Percentiles rank a stretch among this genome's conserved stretches.
phyloP scores from a whole-genome alignment of 805 yeast genomes.

The Candida tammaniensis region DNA sequence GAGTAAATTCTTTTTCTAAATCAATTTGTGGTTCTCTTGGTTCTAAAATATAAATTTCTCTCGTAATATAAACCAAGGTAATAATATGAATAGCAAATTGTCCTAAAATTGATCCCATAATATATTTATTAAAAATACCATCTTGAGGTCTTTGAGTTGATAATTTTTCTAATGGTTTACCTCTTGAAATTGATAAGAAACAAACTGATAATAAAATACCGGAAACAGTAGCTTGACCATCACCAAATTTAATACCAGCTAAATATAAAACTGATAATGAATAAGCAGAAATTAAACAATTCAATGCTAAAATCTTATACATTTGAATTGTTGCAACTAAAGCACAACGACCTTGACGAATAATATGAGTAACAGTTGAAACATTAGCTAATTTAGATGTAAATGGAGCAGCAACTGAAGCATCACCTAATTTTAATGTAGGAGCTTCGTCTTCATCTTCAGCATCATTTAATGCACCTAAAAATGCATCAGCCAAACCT shows the following conservation, averaged over 20 bases:
- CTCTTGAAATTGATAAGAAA: conserved; percentile 92
- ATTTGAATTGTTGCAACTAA: conserved; percentile 96
- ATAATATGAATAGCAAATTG: conserved; percentile 92
- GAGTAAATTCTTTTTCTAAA: conserved; percentile 81
- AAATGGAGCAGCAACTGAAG: conserved; percentile 98
- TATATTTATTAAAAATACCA: conserved; percentile 91
- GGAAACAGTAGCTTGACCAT: conserved; percentile 96
- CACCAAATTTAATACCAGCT: conserved; percentile 98
- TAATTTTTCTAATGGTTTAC: conserved; percentile 82
- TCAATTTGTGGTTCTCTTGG: conserved; percentile 92
- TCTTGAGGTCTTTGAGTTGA: conserved; percentile 96
- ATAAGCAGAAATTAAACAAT: conserved; percentile 95
- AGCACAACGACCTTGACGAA: conserved; percentile 98
- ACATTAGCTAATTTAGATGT: conserved; percentile 93
- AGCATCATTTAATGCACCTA: conserved; percentile 50
- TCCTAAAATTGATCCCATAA: conserved; percentile 96
- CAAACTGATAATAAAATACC: conserved; percentile 90
- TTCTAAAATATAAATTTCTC: conserved; percentile 80
- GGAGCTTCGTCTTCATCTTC: conserved; percentile 87
- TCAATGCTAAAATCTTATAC: conserved; percentile 96
- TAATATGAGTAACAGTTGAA: conserved; percentile 85
- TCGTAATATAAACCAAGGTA: conserved; percentile 78
- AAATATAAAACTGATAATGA: conserved; percentile 89
- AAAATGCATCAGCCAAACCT: conserved; percentile 57
- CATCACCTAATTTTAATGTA: conserved; percentile 91